Percentiles rank a stretch among this genome's conserved stretches.
Conservation (phyloP, 2,329 filamentous ascomycete species). For the Aspergillus sp. region DNA sequence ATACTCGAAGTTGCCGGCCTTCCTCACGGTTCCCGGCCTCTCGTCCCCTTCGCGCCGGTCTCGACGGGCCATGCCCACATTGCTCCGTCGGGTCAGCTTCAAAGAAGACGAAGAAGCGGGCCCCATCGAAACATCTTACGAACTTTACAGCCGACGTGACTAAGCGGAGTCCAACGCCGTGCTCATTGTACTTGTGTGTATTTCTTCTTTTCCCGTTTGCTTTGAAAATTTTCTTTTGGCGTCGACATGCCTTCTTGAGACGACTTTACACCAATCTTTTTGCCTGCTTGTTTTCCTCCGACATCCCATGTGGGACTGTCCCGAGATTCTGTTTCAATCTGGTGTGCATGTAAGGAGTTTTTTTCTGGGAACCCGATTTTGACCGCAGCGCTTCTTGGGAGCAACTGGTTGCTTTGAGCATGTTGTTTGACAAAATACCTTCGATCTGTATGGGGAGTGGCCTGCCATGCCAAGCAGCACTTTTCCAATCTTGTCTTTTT, state of each 20-base stretch:
- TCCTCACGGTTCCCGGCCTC: constrained; percentile 26
- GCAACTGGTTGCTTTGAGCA: constrained; percentile 23
- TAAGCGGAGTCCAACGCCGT: constrained; percentile 13
- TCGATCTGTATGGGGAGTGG: constrained; percentile 17
- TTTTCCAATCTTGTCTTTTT: constrained; percentile 13
- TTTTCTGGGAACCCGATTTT: constrained; percentile 22
- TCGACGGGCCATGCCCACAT: constrained; percentile 33
- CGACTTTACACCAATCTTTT: constrained; percentile 26
- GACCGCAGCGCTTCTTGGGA: constrained; percentile 19
- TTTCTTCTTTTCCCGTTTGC: constrained; percentile 6
- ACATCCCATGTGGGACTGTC: constrained; percentile 16
- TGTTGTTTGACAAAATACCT: constrained; percentile 24
- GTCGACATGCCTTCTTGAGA: constrained; percentile 19
- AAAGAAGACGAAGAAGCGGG: constrained; percentile 42
- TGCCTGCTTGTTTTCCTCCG: constrained; percentile 20
- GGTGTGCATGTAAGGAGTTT: constrained; percentile 27
- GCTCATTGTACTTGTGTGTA: background rate
- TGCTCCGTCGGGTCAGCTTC: constrained; percentile 39
- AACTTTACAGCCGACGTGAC: constrained; percentile 36
- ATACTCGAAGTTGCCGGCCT: constrained; percentile 32
- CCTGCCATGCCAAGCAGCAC: constrained; percentile 19
- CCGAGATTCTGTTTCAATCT: constrained; percentile 6
- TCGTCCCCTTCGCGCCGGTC: constrained; percentile 37
- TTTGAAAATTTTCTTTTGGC: constrained; percentile 7
- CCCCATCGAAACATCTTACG: constrained; percentile 38